Base-by-base conservation (phyloP, 148 eudicot genomes). In the Bassia scoparia region DNA sequence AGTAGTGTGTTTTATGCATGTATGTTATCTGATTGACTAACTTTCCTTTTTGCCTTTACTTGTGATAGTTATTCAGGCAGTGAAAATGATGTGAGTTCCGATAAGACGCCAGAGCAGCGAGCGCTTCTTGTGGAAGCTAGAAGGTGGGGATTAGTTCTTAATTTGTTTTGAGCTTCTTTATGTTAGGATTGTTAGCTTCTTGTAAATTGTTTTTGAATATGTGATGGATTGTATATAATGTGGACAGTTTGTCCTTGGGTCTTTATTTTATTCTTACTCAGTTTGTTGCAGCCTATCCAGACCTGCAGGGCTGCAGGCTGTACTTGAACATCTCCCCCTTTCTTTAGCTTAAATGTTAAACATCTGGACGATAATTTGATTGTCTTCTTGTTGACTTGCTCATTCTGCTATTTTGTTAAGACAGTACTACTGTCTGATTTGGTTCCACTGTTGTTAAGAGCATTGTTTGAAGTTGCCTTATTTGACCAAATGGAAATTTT, bases 41-140 rank as follows among this genome's bases (percentile, higher is more conserved):
- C 16, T 5, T 44, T 43, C 53, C 7, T 21, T 15, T 26, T 66
- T 31, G 53, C 7, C 69, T 61, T 58, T 3, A 76, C 41, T 76
- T 68, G 24, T 33, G 60, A 33, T 76, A 92, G 92, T 83, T 84
- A 84, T 63, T 69, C 86, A 7, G 84, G 85, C 20, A 66, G 82
- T 58, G 91, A 88, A 82, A 49, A 79, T 46, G 86, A 89, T 80
- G 85, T 52, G 59, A 75, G 64, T 72, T 70, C 88, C 24, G 88
- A 88, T 48, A 86, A 79, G 74, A 81, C 58, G 34, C 81, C 35
- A 43, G 97, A 92, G 81, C 89, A 92, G 73, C 91, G 84, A 50
- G 89, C 89, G 63, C 85, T 88, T 78, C 93, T 89, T 64, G 83
- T 88, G 74, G 93, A 88, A 84, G 83, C 93, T 66, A 89, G 82